These are phyloP conservation scores for Leucosporidium yakuticum DNA, from an alignment of 768 basidiomycete species.

Conservation along the genomic window DNA sequence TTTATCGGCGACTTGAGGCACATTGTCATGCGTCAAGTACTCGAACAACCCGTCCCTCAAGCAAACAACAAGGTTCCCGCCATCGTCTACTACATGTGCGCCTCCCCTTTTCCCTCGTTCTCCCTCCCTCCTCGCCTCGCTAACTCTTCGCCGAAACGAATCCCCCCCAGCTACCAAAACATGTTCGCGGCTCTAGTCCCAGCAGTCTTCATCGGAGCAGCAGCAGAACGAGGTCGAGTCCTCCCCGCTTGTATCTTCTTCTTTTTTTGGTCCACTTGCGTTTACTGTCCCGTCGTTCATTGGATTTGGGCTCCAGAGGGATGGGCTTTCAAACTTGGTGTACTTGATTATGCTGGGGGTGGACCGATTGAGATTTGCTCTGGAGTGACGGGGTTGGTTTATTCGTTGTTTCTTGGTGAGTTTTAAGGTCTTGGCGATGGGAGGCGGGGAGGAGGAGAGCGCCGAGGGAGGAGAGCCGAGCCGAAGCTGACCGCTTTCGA, in stretches of 20 bases:
- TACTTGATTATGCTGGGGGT: constrained; percentile 85
- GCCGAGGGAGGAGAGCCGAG: no score
- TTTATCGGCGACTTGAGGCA: constrained; percentile 82
- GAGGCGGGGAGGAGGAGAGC: not conserved
- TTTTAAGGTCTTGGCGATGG: not conserved
- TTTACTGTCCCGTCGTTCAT: constrained; percentile 90
- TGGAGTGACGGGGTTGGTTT: constrained; percentile 84
- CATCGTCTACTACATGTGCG: constrained; percentile 50
- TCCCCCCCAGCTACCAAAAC: constrained; percentile 62
- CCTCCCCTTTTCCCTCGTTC: no score
- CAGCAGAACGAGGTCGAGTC: constrained; percentile 79
- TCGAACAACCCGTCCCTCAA: constrained; percentile 37
- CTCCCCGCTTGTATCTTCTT: constrained; percentile 83
- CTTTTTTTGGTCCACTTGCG: constrained; percentile 74
- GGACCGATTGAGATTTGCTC: constrained; percentile 96
- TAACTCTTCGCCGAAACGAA: not conserved
- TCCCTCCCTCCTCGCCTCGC: constrained; percentile 46
- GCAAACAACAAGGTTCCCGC: constrained; percentile 54
- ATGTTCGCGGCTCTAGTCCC: constrained; percentile 62
- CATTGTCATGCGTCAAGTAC: constrained; percentile 66
- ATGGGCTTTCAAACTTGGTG: constrained; percentile 63
- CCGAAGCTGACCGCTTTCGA: not conserved
- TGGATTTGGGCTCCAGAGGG: constrained; percentile 89
- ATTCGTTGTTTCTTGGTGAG: constrained; percentile 64
- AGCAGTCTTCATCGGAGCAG: constrained; percentile 60